A percentile compares a stretch with the other conserved stretches of the same genome.
phyloP scores from a whole-genome alignment of 2,329 filamentous ascomycete genomes.

The Fusarium anguioides region DNA sequence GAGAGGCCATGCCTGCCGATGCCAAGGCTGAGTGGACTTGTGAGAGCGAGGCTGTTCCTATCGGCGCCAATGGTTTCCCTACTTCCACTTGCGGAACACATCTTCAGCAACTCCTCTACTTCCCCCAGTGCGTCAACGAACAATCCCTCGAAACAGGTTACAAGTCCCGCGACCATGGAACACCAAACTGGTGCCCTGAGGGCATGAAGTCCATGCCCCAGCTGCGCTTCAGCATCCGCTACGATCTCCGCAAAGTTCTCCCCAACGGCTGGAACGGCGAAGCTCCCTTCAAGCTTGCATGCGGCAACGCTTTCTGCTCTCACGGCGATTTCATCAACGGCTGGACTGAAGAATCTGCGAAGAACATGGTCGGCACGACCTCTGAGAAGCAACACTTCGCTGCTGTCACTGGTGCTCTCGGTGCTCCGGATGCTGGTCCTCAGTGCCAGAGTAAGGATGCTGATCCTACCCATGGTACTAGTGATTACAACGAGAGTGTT shows the following conservation, averaged over 20 bases:
- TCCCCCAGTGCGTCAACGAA: slow-evolving; percentile 41
- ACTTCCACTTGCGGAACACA: slow-evolving; percentile 33
- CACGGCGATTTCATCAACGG: slow-evolving; percentile 63
- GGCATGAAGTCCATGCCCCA: slow-evolving; percentile 60
- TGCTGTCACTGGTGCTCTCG: slow-evolving; percentile 45
- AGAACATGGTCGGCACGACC: slow-evolving; percentile 54
- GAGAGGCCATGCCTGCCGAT: slow-evolving; percentile 15
- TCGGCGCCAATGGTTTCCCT: slow-evolving; percentile 35
- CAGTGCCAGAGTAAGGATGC: slow-evolving; percentile 52
- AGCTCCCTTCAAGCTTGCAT: slow-evolving; percentile 57
- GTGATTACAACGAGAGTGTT: slow-evolving; percentile 49
- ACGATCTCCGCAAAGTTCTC: slow-evolving; percentile 56
- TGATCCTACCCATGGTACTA: slow-evolving; percentile 55
- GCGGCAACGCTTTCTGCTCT: slow-evolving; percentile 54
- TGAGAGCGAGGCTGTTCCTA: slow-evolving; percentile 45
- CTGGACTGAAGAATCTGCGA: slow-evolving; percentile 50
- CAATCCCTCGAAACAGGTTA: slow-evolving; percentile 39
- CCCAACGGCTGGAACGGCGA: slow-evolving; percentile 58
- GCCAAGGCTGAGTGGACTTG: slow-evolving; percentile 51
- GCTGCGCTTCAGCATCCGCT: slow-evolving; percentile 60
- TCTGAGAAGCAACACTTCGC: slow-evolving; percentile 51
- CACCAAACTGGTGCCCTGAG: slow-evolving; percentile 52
- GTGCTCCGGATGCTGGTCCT: slow-evolving; percentile 22
- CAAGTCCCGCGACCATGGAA: slow-evolving; percentile 32
- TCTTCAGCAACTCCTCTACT: slow-evolving; percentile 40